Percentiles rank a stretch among this genome's conserved stretches.
Conservation (phyloP, 2,329 filamentous ascomycete species). For the Dothideomycetes sp. region DNA sequence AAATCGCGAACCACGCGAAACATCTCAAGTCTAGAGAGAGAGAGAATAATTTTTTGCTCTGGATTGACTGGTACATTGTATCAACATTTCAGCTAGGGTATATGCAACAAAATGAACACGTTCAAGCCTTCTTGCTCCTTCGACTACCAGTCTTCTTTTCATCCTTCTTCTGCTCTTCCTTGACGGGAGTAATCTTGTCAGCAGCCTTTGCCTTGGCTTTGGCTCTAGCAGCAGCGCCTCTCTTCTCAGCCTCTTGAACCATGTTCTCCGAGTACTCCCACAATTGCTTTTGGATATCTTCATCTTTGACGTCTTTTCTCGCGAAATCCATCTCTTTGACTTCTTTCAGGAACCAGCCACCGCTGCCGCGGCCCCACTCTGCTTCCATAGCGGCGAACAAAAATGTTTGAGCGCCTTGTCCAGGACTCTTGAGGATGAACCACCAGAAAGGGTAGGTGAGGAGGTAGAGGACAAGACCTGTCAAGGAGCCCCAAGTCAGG, state of each 20-base stretch:
- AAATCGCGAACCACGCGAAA: no score
- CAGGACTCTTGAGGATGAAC: constrained; percentile 76
- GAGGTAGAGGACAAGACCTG: constrained; percentile 70
- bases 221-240: constrained; percentile 56
- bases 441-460: constrained; percentile 72
- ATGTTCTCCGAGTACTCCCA: constrained; percentile 85
- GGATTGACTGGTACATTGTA: no score
- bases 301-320: constrained; percentile 66
- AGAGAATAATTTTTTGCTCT: no score
- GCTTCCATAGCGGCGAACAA: constrained; percentile 79
- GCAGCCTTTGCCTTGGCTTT: constrained; percentile 45
- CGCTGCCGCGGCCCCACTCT: constrained; percentile 52
- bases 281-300: constrained; percentile 69
- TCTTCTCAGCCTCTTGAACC: constrained; percentile 73
- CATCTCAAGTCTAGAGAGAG: no score
- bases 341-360: constrained; percentile 76
- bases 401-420: constrained; percentile 78
- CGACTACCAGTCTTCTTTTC: constrained; percentile 14
- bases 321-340: constrained; percentile 67
- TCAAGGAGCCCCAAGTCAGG: constrained; percentile 74
- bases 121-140: constrained; percentile 15
- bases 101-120: not conserved
- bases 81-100: no score
- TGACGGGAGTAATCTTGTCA: constrained; percentile 18
- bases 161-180: constrained; percentile 8